Conservation (phyloP, 495 filamentous ascomycete species). For the Penicillium macrosclerotiorum region DNA sequence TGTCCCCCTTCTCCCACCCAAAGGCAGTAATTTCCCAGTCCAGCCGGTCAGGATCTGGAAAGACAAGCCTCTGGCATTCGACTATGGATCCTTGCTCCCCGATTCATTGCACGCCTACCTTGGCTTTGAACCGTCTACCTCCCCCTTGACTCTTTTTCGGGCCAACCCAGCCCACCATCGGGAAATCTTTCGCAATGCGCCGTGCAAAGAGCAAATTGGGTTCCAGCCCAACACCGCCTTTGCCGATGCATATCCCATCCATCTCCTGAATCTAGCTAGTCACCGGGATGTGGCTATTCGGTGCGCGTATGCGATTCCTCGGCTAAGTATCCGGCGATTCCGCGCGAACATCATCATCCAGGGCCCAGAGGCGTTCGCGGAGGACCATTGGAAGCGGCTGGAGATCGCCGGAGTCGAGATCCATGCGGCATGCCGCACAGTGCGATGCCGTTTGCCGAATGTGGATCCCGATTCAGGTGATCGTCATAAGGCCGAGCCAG, state of each 20-base stretch:
- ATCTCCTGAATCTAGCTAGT: slow-evolving; percentile 73
- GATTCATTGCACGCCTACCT: slow-evolving; percentile 57
- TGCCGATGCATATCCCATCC: slow-evolving; percentile 85
- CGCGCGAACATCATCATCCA: slow-evolving; percentile 79
- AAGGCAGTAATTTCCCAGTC: slow-evolving; percentile 52
- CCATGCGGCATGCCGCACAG: slow-evolving; percentile 69
- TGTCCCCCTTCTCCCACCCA: slow-evolving; percentile 64
- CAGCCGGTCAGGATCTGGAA: slow-evolving; percentile 77
- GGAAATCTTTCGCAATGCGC: slow-evolving; percentile 73
- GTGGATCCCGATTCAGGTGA: slow-evolving; percentile 71
- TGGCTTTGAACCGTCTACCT: slow-evolving; percentile 35
- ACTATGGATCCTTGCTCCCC: slow-evolving; percentile 51
- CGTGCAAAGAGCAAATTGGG: slow-evolving; percentile 62
- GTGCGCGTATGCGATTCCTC: slow-evolving; percentile 55
- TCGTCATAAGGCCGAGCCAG: slow-evolving; percentile 71
- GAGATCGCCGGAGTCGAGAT: slow-evolving; percentile 46
- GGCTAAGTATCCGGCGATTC: slow-evolving; percentile 69
- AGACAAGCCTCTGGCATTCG: slow-evolving; percentile 53
- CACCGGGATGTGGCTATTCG: slow-evolving; percentile 57
- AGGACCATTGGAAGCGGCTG: slow-evolving; percentile 79
- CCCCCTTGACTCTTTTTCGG: slow-evolving; percentile 65
- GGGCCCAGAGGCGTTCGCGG: slow-evolving; percentile 61
- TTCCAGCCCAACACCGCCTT: slow-evolving; percentile 80
- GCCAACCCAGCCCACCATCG: slow-evolving; percentile 59
- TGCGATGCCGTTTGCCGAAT: slow-evolving; percentile 81